These are phyloP conservation scores for Didymella arachidicola DNA, from an alignment of 2,329 filamentous ascomycete genomes.

Conservation along the genomic window DNA sequence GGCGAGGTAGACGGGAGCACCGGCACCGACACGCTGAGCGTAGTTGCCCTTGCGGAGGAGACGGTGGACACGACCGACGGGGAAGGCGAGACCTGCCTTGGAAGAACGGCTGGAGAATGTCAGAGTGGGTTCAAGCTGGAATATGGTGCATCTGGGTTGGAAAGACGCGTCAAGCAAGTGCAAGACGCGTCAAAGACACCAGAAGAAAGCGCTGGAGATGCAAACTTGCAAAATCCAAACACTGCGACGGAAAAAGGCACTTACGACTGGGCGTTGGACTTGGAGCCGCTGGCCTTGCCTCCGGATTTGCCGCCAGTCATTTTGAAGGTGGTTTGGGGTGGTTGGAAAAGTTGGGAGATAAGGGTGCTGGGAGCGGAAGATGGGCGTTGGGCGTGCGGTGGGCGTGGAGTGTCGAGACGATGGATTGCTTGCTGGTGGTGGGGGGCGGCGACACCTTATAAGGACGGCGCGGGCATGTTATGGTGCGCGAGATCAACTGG, in stretches of 20 bases:
- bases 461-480: constrained; percentile 49
- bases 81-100: constrained; percentile 99
- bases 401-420: constrained; percentile 48
- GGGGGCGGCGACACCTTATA: constrained; percentile 52
- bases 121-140: constrained; percentile 19
- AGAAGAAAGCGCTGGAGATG: constrained; percentile 4
- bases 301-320: constrained; percentile 99
- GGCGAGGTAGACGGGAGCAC: constrained; percentile 95
- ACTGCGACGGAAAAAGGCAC: constrained; percentile 45
- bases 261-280: constrained; percentile 96
- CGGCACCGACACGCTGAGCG: constrained; percentile 98
- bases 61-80: constrained; percentile 99
- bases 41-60: constrained; percentile 99
- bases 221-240: constrained; percentile 16
- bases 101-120: constrained; percentile 81
- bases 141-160: constrained; percentile 18
- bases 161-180: constrained; percentile 37
- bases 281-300: constrained; percentile 98
- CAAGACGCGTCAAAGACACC: constrained; percentile 20
- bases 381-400: constrained; percentile 38
- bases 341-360: constrained; percentile 40
- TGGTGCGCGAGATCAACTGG: constrained; percentile 52
- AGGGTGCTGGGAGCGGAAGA: constrained; percentile 24
- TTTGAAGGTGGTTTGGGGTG: constrained; percentile 67
- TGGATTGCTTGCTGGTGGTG: constrained; percentile 52